These are phyloP conservation scores for Didymella segeticola DNA, from an alignment of 2,329 filamentous ascomycete genomes.

Conservation along the genomic window DNA sequence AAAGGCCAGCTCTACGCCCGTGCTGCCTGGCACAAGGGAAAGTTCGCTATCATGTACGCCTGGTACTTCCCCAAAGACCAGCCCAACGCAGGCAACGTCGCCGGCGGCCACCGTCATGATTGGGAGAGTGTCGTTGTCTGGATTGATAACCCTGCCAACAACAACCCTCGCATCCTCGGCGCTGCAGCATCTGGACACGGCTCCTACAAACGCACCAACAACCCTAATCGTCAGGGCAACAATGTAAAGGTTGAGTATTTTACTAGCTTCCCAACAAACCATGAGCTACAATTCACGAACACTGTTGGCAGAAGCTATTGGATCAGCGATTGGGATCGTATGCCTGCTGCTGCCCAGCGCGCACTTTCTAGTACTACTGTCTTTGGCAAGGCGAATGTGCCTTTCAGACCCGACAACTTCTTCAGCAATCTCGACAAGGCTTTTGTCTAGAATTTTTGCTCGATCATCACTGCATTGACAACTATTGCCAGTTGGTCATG, in stretches of 20 bases:
- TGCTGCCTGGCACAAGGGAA: constrained; percentile 46
- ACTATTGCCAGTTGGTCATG: too few species aligned
- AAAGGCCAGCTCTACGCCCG: constrained; percentile 59
- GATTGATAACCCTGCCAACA: constrained; percentile 49
- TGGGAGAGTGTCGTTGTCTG: constrained; percentile 61
- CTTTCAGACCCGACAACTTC: constrained; percentile 55
- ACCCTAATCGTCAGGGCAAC: constrained; percentile 47
- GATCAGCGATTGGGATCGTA: constrained; percentile 55
- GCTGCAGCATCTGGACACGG: constrained; percentile 61
- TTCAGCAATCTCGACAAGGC: constrained; percentile 14
- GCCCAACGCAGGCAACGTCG: constrained; percentile 45
- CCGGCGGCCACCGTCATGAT: constrained; percentile 59
- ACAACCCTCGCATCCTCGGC: constrained; percentile 51
- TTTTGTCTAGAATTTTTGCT: background rate
- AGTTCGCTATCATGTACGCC: constrained; percentile 58
- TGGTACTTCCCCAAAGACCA: constrained; percentile 59
- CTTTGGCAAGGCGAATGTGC: constrained; percentile 55
- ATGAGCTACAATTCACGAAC: constrained; percentile 46
- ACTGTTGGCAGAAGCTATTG: background rate
- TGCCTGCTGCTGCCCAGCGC: constrained; percentile 47
- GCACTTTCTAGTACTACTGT: constrained; percentile 49
- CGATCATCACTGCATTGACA: too few species aligned
- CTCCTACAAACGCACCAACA: constrained; percentile 47
- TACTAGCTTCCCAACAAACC: constrained; percentile 55
- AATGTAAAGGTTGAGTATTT: constrained; percentile 56